Conservation (phyloP, 2,329 filamentous ascomycete species). For the Fusarium nygamai region DNA sequence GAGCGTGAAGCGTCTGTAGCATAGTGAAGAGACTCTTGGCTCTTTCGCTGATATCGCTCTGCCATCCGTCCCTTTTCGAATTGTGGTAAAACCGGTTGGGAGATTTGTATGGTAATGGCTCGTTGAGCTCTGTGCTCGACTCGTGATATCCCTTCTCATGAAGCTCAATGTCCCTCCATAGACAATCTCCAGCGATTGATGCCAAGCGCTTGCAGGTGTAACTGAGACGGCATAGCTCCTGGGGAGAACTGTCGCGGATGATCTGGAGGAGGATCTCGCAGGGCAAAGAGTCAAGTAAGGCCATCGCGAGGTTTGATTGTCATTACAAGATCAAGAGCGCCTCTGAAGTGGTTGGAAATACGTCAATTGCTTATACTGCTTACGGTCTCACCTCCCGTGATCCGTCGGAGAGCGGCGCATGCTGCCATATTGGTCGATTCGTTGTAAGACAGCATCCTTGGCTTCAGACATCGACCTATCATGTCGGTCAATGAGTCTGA, state of each 20-base stretch:
- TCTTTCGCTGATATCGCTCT: background rate
- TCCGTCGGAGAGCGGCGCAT: background rate
- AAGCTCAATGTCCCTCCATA: conserved; percentile 29
- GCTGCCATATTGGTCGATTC: background rate
- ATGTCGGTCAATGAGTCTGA: rapidly evolving
- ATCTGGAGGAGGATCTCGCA: conserved; percentile 3
- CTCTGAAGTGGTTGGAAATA: background rate
- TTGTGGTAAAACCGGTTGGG: background rate
- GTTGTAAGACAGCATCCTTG: background rate
- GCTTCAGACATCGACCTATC: background rate
- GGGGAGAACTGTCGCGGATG: background rate
- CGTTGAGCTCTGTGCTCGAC: conserved; percentile 9
- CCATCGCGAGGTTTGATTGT: background rate
- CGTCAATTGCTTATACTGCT: background rate
- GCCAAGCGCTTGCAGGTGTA: conserved; percentile 3
- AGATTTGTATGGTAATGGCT: background rate
- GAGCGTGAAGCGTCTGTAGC: background rate
- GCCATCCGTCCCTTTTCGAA: background rate
- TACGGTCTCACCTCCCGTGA: background rate
- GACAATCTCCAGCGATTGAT: background rate
- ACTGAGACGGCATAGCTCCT: conserved; percentile 3
- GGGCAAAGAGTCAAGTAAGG: background rate
- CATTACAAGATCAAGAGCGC: rapidly evolving
- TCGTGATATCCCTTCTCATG: conserved; percentile 24
- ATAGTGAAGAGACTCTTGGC: background rate